Conservation (phyloP, 768 basidiomycete species). For the Lentinula edodes region DNA sequence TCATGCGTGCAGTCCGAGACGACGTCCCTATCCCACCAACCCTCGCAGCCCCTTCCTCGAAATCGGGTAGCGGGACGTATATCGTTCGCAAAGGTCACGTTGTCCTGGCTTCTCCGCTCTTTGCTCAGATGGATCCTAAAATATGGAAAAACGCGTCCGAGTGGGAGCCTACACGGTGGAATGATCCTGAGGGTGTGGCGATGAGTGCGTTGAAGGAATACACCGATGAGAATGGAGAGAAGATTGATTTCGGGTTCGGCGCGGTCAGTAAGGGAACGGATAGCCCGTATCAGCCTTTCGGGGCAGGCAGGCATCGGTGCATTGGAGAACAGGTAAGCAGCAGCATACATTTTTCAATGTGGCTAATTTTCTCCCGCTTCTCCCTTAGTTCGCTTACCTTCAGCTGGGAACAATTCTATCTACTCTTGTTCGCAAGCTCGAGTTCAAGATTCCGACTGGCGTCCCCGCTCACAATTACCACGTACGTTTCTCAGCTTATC, state of each 20-base stretch:
- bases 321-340: slow-evolving; percentile 78
- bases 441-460: slow-evolving; percentile 58
- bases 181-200: slow-evolving; percentile 68
- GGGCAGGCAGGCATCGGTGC: slow-evolving; percentile 92
- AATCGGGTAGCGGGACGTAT: slow-evolving; percentile 45
- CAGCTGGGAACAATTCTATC: slow-evolving; percentile 84
- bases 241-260: slow-evolving; percentile 95
- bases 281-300: slow-evolving; percentile 95
- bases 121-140: slow-evolving; percentile 60
- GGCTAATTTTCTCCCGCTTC: slow-evolving; percentile 18
- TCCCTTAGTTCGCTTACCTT: slow-evolving; percentile 74
- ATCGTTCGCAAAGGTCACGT: slow-evolving; percentile 68
- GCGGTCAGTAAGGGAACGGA: slow-evolving; percentile 94
- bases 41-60: slow-evolving; percentile 45
- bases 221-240: slow-evolving; percentile 71
- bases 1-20: slow-evolving; percentile 44
- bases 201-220: slow-evolving; percentile 75
- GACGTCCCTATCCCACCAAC: slow-evolving; percentile 63
- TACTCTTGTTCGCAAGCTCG: slow-evolving; percentile 71
- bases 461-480: slow-evolving; percentile 89
- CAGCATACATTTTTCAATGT: not conserved
- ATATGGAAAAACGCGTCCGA: slow-evolving; percentile 50
- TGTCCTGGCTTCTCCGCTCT: slow-evolving; percentile 62
- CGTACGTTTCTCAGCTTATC: slow-evolving; percentile 39
- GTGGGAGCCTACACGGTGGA: slow-evolving; percentile 66